Evolutionary conservation across 176 grass and related monocot genomes (phyloP).

Genomic region (Avena atlantica): DNA sequence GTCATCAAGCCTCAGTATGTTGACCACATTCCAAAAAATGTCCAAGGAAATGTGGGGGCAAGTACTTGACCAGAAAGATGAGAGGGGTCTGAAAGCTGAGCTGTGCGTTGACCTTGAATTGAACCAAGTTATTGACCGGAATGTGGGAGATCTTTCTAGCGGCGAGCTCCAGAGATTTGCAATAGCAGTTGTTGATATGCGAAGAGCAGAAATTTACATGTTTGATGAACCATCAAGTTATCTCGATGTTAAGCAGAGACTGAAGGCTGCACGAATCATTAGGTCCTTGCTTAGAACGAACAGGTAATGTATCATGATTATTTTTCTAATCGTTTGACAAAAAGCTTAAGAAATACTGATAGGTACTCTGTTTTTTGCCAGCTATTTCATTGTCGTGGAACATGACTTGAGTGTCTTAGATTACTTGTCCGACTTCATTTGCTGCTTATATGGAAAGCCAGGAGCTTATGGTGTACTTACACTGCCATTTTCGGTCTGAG

Average conservation of each 20-base stretch:
- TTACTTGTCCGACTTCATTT: conserved; percentile 92
- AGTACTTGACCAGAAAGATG: conserved; percentile 66
- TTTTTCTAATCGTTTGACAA: neutral
- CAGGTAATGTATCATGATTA: conserved; percentile 45
- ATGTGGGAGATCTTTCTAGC: conserved; percentile 86
- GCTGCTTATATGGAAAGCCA: conserved; percentile 92
- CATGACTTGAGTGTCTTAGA: conserved; percentile 89
- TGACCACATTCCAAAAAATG: conserved; percentile 84
- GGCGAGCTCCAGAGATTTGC: conserved; percentile 97
- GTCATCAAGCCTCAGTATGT: conserved; percentile 94
- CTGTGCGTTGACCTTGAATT: conserved; percentile 78
- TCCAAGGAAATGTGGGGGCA: conserved; percentile 54
- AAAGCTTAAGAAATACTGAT: neutral
- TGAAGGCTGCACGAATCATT: conserved; percentile 86
- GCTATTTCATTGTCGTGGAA: conserved; percentile 87
- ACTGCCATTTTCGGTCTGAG: conserved; percentile 82
- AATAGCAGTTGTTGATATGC: conserved; percentile 76
- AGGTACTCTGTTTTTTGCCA: conserved; percentile 43
- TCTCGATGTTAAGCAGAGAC: conserved; percentile 95
- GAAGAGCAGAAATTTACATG: conserved; percentile 91
- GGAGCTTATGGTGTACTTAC: conserved; percentile 94
- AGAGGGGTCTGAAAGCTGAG: conserved; percentile 73
- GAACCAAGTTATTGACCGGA: conserved; percentile 86
- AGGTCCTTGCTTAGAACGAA: conserved; percentile 73
- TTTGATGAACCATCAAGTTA: conserved; percentile 98